Evolutionary conservation across 805 yeast genomes (phyloP).

Genomic region (Dipodascus albidus): DNA sequence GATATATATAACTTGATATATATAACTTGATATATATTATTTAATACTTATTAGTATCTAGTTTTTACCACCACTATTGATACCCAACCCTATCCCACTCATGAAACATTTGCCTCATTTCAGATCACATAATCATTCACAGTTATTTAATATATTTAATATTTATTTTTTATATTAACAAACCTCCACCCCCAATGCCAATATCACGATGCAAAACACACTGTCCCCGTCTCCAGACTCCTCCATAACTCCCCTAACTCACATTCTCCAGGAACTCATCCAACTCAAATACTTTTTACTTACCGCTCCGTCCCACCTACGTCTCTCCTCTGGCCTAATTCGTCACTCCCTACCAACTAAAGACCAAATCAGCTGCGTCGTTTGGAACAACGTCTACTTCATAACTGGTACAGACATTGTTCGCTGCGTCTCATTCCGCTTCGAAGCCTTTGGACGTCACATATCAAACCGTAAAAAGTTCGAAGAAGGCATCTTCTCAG

Average conservation of each 20-base stretch:
- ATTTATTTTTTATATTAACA: too few relatives aligned
- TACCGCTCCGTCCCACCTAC: slow-evolving; percentile 95
- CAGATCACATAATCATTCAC: too few relatives aligned
- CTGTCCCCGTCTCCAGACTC: neutral
- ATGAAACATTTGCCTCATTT: neutral
- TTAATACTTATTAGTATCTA: too few relatives aligned
- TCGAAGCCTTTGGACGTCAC: slow-evolving; percentile 80
- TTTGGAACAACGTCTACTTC: slow-evolving; percentile 82
- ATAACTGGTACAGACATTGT: slow-evolving; percentile 96
- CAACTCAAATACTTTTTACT: slow-evolving; percentile 45
- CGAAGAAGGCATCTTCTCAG: slow-evolving; percentile 93
- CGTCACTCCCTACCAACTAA: slow-evolving; percentile 77
- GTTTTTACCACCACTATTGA: too few relatives aligned
- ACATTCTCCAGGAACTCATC: neutral
- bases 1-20: too few relatives aligned
- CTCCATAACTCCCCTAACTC: neutral
- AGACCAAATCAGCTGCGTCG: slow-evolving; percentile 89
- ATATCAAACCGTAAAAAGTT: slow-evolving; percentile 83
- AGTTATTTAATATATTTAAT: too few relatives aligned
- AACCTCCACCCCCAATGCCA: neutral
- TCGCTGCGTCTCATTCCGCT: slow-evolving; percentile 77
- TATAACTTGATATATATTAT: too few relatives aligned
- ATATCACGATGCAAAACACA: neutral
- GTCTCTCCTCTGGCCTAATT: slow-evolving; percentile 73
- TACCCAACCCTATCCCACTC: too few relatives aligned